Conservation (phyloP, 2,329 filamentous ascomycete species). For the Pyricularia grisea region DNA sequence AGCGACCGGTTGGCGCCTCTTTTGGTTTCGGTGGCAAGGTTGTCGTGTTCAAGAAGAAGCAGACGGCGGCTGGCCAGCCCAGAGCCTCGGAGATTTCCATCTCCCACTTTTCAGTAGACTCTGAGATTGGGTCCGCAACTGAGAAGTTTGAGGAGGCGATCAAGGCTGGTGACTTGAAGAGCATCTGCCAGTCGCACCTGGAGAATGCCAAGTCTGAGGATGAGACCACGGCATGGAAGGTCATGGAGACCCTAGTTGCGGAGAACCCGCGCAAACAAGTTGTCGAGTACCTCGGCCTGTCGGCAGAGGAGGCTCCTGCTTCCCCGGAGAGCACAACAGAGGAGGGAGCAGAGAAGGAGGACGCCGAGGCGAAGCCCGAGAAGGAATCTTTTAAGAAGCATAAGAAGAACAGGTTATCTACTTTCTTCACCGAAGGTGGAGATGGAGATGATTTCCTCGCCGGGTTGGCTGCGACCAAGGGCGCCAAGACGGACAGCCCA, state of each 20-base stretch:
- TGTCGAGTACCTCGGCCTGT: constrained; percentile 83
- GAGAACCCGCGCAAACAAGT: constrained; percentile 80
- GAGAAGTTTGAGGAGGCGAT: constrained; percentile 81
- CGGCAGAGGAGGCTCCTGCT: constrained; percentile 47
- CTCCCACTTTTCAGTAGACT: constrained; percentile 81
- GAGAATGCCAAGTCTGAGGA: constrained; percentile 70
- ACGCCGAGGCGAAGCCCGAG: constrained; percentile 14
- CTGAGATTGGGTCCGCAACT: constrained; percentile 72
- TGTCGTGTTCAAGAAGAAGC: constrained; percentile 58
- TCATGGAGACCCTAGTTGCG: constrained; percentile 80
- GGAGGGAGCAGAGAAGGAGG: constrained; percentile 11
- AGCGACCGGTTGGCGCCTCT: constrained; percentile 73
- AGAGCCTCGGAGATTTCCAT: constrained; percentile 71
- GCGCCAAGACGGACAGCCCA: constrained; percentile 84
- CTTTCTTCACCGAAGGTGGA: constrained; percentile 68
- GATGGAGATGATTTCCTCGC: constrained; percentile 82
- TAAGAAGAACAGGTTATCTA: constrained; percentile 59
- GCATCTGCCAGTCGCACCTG: constrained; percentile 73
- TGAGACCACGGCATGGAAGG: constrained; percentile 92
- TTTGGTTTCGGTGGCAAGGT: constrained; percentile 96
- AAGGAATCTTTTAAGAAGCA: constrained; percentile 37
- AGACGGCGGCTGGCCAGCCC: constrained; percentile 52
- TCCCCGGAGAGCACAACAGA: constrained; percentile 28
- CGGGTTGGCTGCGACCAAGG: constrained; percentile 77
- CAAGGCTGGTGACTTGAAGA: constrained; percentile 63